Evolutionary conservation across 306 rosid genomes (phyloP), one percentile per base, ranked within the genome.

Genomic region (Prinsepia uniflora): DNA sequence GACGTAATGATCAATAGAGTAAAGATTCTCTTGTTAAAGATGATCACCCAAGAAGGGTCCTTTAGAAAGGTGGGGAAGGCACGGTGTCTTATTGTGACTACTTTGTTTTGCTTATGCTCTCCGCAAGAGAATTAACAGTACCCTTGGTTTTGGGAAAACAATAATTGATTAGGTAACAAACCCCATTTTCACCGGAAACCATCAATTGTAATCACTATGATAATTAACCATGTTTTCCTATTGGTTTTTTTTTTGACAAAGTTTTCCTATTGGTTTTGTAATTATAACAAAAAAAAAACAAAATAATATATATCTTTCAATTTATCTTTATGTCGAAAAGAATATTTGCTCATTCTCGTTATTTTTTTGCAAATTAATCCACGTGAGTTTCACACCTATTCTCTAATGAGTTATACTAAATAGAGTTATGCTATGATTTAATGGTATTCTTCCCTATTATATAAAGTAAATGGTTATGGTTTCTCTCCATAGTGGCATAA

Each of bases 41-140:
- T 20, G 13, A 12, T 7, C 17, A 30, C 64, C 4, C 9, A 7
- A 2, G 65, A 39, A 8, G 65, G n/a, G 46, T 17, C 65, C 46
- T 8, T 39, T 61, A 6, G 8, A 34, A 1, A 59, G 17, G 58
- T 59, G n/a, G 68, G 17, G 58, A 45, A 11, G 68, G 50, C 43
- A 63, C 36, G 20, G 47, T 72, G 68, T 72, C 68, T 61, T 34
- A 22, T 72, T 39, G 63, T 18, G 19, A 22, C 19, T n/a, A 47
- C 5, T 50, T 72, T 70, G 47, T 46, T 63, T 72, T 73, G 72
- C 77, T 73, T 54, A 50, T 17, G 43, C 49, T 50, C 63, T 52
- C 63, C 18, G 61, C 76, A 73, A 52, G 4, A 19, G 47, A 5
- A 30, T 59, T 34, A 39, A 10, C 30, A 59, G 6, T 52, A 15